Evolutionary conservation across 148 eudicot species (phyloP).

Genomic region (Heliamphora exappendiculata): DNA sequence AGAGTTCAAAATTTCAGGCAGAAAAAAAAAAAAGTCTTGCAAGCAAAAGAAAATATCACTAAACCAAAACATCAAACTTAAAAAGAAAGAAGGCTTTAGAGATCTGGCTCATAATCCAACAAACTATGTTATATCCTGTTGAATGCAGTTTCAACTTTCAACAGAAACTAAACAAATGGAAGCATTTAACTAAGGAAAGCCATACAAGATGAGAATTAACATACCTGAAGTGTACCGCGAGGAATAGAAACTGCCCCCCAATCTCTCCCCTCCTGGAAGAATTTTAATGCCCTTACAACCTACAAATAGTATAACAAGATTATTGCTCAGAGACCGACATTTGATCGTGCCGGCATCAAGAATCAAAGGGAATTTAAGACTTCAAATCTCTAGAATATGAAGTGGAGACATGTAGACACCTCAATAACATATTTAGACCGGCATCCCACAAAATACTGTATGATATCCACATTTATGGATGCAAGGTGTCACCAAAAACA

Average conservation of each 20-base stretch:
- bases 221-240: constrained; percentile 99
- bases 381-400: constrained; percentile 6
- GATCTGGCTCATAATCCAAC: too few relatives aligned
- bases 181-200: not conserved
- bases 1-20: not conserved
- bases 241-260: constrained; percentile 83
- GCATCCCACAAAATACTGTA: not conserved
- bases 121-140: not conserved
- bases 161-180: not conserved
- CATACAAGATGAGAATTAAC: constrained; percentile 17
- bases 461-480: too few relatives aligned
- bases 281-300: constrained; percentile 88
- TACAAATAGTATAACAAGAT: constrained; percentile 28
- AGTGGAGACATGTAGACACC: not conserved
- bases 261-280: constrained; percentile 71
- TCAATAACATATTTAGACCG: not conserved
- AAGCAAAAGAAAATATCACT: not conserved
- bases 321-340: not conserved
- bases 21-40: not conserved
- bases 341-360: not conserved
- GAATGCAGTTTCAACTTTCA: not conserved
- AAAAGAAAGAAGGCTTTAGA: too few relatives aligned
- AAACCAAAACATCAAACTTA: too few relatives aligned
- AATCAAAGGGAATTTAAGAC: not conserved
- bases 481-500: not conserved